Conservation (phyloP, 139 green algal species). For the Pseudopediastrum boryanum region DNA sequence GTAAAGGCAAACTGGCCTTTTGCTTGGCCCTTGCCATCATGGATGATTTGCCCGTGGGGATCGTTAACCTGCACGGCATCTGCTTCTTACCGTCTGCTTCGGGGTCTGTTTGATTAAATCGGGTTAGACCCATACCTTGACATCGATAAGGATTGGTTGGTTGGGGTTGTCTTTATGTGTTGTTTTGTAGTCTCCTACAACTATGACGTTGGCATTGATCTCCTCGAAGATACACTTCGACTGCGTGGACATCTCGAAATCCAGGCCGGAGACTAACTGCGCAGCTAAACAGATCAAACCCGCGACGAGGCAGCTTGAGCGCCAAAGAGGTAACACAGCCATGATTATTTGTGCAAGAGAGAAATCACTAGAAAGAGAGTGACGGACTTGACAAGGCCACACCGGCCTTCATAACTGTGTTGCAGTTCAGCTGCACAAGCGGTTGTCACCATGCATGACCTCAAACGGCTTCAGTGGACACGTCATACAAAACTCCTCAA, state of each 20-base stretch:
- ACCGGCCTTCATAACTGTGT: too few relatives aligned
- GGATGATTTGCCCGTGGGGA: not conserved
- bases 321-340: too few relatives aligned
- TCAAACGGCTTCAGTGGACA: too few relatives aligned
- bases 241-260: constrained; percentile 61
- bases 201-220: constrained; percentile 62
- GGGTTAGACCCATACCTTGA: constrained; percentile 18
- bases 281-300: too few relatives aligned
- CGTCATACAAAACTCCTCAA: too few relatives aligned
- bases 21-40: constrained; percentile 29
- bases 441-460: too few relatives aligned
- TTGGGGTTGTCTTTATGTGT: constrained; percentile 44
- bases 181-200: constrained; percentile 58
- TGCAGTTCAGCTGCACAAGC: too few relatives aligned
- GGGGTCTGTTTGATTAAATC: not conserved
- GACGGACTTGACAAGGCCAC: too few relatives aligned
- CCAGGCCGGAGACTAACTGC: constrained; percentile 30
- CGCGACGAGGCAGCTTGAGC: too few relatives aligned
- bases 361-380: too few relatives aligned
- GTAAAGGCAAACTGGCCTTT: constrained; percentile 85
- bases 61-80: constrained; percentile 25
- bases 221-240: constrained; percentile 64
- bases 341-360: too few relatives aligned
- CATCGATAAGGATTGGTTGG: constrained; percentile 15
- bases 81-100: not conserved